Evolutionary conservation across 148 eudicot species (phyloP).

Genomic region (Fallopia convolvulus): DNA sequence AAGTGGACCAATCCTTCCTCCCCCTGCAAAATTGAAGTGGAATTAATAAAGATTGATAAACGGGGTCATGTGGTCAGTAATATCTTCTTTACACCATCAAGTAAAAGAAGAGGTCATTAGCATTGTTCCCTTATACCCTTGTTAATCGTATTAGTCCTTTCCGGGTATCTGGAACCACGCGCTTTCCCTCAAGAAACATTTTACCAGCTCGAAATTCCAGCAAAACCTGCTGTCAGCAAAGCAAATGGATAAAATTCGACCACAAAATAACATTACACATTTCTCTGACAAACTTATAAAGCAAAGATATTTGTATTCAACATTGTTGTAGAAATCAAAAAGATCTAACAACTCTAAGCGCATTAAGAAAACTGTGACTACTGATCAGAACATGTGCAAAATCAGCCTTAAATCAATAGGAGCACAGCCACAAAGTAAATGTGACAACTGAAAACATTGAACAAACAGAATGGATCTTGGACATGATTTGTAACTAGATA

Average conservation of each 20-base stretch:
- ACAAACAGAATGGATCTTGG: not conserved
- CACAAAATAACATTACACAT: not conserved
- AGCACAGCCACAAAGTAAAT: not conserved
- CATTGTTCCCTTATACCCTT: constrained; percentile 43
- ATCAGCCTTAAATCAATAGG: not conserved
- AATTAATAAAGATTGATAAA: not conserved
- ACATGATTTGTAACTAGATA: not conserved
- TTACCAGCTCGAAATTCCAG: constrained; percentile 96
- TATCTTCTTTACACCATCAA: not conserved
- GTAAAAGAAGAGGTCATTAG: not conserved
- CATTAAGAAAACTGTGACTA: not conserved
- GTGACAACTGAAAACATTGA: not conserved
- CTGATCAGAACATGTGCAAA: not conserved
- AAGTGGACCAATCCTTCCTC: constrained; percentile 88
- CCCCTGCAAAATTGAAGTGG: constrained; percentile 35
- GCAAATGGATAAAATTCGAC: not conserved
- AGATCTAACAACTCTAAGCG: too few relatives aligned
- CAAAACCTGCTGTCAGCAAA: constrained; percentile 41
- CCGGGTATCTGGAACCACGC: constrained; percentile 79
- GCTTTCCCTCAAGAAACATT: constrained; percentile 79
- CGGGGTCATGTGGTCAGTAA: not conserved
- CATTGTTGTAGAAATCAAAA: not conserved
- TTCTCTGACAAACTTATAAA: not conserved
- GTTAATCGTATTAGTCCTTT: constrained; percentile 84
- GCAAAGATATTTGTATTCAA: not conserved